Evolutionary conservation across 1,139 yeast species (phyloP).

Genomic region (Meyerozyma sp.): DNA sequence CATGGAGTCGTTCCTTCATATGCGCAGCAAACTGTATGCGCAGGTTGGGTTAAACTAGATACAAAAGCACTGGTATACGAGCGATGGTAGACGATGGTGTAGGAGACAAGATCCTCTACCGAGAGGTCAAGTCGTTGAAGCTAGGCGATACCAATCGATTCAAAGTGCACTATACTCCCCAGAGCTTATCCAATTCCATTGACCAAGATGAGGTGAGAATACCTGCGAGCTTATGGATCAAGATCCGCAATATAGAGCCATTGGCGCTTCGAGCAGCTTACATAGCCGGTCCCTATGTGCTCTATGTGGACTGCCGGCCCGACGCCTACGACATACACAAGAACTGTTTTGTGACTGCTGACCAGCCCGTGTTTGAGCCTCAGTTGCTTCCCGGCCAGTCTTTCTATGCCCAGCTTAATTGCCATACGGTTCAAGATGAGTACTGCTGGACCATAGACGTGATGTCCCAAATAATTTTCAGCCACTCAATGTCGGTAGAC

Average conservation of each 20-base stretch:
- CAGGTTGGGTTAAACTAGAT: too few species aligned
- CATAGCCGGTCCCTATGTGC: conserved; percentile 82
- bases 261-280: conserved; percentile 82
- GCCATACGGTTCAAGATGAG: conserved; percentile 24
- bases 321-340: conserved; percentile 55
- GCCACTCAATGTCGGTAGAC: conserved; percentile 59
- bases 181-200: conserved; percentile 5
- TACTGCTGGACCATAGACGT: conserved; percentile 83
- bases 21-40: too few species aligned
- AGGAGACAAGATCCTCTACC: conserved; percentile 18
- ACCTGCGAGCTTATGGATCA: conserved; percentile 46
- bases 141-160: conserved; percentile 37
- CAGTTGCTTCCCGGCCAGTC: conserved; percentile 60
- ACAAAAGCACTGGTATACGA: background rate
- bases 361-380: conserved; percentile 48
- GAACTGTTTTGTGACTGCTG: conserved; percentile 56
- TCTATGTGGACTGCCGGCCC: conserved; percentile 77
- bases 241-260: conserved; percentile 68
- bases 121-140: conserved; percentile 28
- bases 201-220: conserved; percentile 11
- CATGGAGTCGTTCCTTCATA: background rate
- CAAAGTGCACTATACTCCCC: conserved; percentile 29
- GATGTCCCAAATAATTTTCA: conserved; percentile 78
- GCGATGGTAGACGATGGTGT: background rate
- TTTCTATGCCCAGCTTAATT: conserved; percentile 43